Conservation (phyloP, 441 rosid genomes). For the Arabidopsis hybrid region DNA sequence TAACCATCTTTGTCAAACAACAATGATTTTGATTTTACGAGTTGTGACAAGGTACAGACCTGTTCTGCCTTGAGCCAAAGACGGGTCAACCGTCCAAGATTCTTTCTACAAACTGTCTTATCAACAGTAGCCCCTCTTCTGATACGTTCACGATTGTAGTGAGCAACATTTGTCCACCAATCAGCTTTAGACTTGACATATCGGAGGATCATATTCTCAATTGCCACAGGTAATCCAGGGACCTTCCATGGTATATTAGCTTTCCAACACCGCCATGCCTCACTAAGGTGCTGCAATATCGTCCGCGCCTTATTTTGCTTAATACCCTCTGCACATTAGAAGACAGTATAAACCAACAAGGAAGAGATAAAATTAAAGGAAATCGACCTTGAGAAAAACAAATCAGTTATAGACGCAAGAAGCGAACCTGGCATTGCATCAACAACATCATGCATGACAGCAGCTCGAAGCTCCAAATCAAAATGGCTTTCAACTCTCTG, state of each 20-base stretch:
- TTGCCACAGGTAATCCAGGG: slow-evolving; percentile 97
- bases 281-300: slow-evolving; percentile 97
- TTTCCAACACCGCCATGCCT: slow-evolving; percentile 99
- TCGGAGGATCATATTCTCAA: slow-evolving; percentile 98
- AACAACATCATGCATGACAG: slow-evolving; percentile 97
- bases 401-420: not conserved
- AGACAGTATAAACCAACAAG: not conserved
- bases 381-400: not conserved
- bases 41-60: not conserved
- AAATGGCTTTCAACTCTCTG: slow-evolving; percentile 98
- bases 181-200: slow-evolving; percentile 98
- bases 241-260: slow-evolving; percentile 99
- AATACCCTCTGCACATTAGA: slow-evolving; percentile 77
- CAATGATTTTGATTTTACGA: not conserved
- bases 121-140: slow-evolving; percentile 99
- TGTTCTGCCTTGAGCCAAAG: slow-evolving; percentile 98
- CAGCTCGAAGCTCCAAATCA: slow-evolving; percentile 98
- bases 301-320: slow-evolving; percentile 96
- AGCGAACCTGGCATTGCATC: slow-evolving; percentile 78
- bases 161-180: slow-evolving; percentile 99
- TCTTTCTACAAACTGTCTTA: slow-evolving; percentile 97
- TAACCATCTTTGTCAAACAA: not conserved
- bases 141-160: slow-evolving; percentile 97
- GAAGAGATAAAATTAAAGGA: not conserved
- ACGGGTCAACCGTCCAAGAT: slow-evolving; percentile 95